phyloP scores from a whole-genome alignment of 1,139 yeast species.

The Martiniozyma asiatica region DNA sequence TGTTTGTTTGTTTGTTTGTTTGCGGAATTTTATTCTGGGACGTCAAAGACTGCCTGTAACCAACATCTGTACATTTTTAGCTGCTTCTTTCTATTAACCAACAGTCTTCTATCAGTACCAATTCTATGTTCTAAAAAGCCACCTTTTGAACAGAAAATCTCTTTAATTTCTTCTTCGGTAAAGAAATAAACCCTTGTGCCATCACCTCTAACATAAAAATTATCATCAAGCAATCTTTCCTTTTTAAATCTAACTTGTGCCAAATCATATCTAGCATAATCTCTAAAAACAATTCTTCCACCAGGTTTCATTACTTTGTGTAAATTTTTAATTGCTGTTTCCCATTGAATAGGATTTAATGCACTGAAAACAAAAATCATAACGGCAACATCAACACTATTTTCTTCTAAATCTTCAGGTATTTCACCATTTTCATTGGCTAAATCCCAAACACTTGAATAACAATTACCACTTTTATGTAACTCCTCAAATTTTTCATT shows the following conservation, averaged over 20 bases:
- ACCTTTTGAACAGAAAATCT: slow-evolving; percentile 49
- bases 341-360: slow-evolving; percentile 86
- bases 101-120: slow-evolving; percentile 79
- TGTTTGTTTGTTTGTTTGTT: too few species aligned
- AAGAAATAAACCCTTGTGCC: slow-evolving; percentile 96
- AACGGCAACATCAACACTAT: slow-evolving; percentile 81
- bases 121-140: slow-evolving; percentile 56
- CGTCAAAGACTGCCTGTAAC: slow-evolving; percentile 83
- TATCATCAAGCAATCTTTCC: slow-evolving; percentile 76
- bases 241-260: slow-evolving; percentile 93
- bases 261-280: slow-evolving; percentile 89
- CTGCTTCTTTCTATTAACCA: slow-evolving; percentile 85
- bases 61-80: slow-evolving; percentile 94
- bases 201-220: slow-evolving; percentile 93
- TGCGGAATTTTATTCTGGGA: slow-evolving; percentile 5
- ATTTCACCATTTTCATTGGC: slow-evolving; percentile 61
- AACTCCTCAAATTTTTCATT: slow-evolving; percentile 45
- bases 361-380: slow-evolving; percentile 94
- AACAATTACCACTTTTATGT: slow-evolving; percentile 29
- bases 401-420: slow-evolving; percentile 76
- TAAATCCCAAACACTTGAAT: slow-evolving; percentile 91
- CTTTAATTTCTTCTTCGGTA: slow-evolving; percentile 80
- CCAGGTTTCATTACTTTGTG: slow-evolving; percentile 77
- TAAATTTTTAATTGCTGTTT: slow-evolving; percentile 60
- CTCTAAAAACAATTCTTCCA: slow-evolving; percentile 80